phyloP scores from a whole-genome alignment of 352 stramenopile genomes.

The Globisporangium nodosum region DNA sequence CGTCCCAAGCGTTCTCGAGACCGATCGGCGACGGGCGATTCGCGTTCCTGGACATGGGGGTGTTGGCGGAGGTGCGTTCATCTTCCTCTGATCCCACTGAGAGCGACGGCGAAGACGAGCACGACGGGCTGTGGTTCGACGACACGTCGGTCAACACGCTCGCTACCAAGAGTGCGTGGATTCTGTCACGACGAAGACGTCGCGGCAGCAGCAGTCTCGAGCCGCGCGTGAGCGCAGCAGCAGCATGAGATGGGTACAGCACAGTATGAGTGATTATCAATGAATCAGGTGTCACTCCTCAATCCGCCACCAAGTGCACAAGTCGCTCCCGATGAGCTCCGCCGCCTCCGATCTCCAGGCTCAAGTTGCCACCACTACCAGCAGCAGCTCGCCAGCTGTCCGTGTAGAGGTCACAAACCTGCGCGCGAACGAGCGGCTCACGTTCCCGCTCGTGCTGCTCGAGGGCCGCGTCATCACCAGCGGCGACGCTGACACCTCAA shows the following conservation, averaged over 20 bases:
- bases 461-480: slow-evolving; percentile 33
- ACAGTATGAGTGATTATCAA: neutral
- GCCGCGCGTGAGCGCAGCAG: slow-evolving; percentile 10
- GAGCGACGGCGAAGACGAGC: neutral
- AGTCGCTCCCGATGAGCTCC: neutral
- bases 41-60: slow-evolving; percentile 6
- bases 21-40: slow-evolving; percentile 22
- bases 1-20: slow-evolving; percentile 2
- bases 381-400: neutral
- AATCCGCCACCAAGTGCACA: neutral
- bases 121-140: slow-evolving; percentile 9
- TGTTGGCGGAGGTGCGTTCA: slow-evolving; percentile 7
- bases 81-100: neutral
- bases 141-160: slow-evolving; percentile 13
- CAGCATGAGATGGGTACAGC: slow-evolving; percentile 4
- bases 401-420: slow-evolving; percentile 79
- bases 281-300: neutral
- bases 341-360: too few species aligned
- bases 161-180: slow-evolving; percentile 16
- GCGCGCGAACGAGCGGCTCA: slow-evolving; percentile 63
- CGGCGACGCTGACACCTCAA: slow-evolving; percentile 18
- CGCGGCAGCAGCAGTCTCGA: slow-evolving; percentile 12
- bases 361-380: too few species aligned
- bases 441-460: slow-evolving; percentile 47
- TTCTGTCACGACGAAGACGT: slow-evolving; percentile 8